Percentiles rank a stretch among this genome's conserved stretches.
Conservation (phyloP, 1,284 basidiomycete species). For the Sphaerobolus stellatus region DNA sequence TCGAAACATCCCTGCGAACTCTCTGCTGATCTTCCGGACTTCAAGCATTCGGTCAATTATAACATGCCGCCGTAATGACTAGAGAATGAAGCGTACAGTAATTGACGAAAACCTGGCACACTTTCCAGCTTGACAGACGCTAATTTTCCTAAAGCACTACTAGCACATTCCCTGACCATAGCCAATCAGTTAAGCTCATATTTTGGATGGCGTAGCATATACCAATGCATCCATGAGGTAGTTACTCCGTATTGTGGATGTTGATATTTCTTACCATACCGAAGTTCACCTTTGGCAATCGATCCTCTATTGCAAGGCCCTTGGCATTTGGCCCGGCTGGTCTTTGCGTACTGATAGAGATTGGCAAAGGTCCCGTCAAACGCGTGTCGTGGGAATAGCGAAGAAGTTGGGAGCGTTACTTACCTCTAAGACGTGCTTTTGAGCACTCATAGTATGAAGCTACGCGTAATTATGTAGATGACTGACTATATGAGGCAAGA, state of each 20-base stretch:
- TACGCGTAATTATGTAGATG: too few relatives aligned
- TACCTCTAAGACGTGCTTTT: constrained; percentile 6
- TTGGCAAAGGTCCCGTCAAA: background rate
- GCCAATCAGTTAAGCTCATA: constrained; percentile 10
- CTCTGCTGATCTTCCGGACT: constrained; percentile 61
- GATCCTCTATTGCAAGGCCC: constrained; percentile 59
- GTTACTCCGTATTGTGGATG: constrained; percentile 53
- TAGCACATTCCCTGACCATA: constrained; percentile 62
- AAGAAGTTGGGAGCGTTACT: background rate
- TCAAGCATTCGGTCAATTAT: background rate
- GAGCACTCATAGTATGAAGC: constrained; percentile 10
- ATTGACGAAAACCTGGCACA: constrained; percentile 48
- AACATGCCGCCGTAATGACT: constrained; percentile 6
- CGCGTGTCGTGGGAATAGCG: background rate
- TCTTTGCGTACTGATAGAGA: constrained; percentile 70
- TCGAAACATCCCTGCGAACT: constrained; percentile 43
- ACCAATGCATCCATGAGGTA: constrained; percentile 76
- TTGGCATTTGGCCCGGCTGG: constrained; percentile 63
- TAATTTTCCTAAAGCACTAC: constrained; percentile 51
- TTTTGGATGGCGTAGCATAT: constrained; percentile 18
- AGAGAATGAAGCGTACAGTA: constrained; percentile 44
- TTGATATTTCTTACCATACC: constrained; percentile 54
- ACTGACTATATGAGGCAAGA: too few relatives aligned
- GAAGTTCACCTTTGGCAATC: constrained; percentile 54
- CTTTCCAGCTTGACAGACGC: constrained; percentile 42